A percentile compares a stretch with the other conserved stretches of the same genome.
These are phyloP conservation scores for Pinus albicaulis DNA, from an alignment of 75 land plant species.

Conservation along the genomic window DNA sequence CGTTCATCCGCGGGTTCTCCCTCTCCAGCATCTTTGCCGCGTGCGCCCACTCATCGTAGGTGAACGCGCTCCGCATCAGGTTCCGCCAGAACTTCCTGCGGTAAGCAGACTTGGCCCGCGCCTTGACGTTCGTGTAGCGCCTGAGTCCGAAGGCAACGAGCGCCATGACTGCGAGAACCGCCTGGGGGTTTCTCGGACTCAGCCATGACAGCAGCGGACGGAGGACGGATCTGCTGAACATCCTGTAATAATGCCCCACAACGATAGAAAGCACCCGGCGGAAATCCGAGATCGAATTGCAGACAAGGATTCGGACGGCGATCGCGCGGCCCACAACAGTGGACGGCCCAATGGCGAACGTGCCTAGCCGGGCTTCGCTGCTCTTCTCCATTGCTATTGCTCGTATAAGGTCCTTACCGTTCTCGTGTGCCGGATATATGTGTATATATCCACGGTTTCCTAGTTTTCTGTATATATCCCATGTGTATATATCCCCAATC, in stretches of 20 bases:
- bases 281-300: slow-evolving; percentile 45
- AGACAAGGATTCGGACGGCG: slow-evolving; percentile 74
- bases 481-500: no score
- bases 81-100: slow-evolving; percentile 91
- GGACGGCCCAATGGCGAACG: slow-evolving; percentile 80
- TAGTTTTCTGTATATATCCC: no score
- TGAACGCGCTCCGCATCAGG: slow-evolving; percentile 83
- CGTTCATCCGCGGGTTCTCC: slow-evolving; percentile 56
- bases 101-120: slow-evolving; percentile 76
- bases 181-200: slow-evolving; percentile 79
- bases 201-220: slow-evolving; percentile 51
- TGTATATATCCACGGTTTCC: no score
- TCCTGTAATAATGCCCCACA: slow-evolving; percentile 1
- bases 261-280: slow-evolving; percentile 1
- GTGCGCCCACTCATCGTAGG: slow-evolving; percentile 98
- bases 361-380: slow-evolving; percentile 64
- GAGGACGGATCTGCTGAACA: slow-evolving; percentile 15
- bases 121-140: slow-evolving; percentile 58
- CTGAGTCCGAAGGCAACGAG: slow-evolving; percentile 54
- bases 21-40: slow-evolving; percentile 94
- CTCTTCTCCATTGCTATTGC: slow-evolving; percentile 41
- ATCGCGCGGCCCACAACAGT: slow-evolving; percentile 71
- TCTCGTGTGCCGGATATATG: no score
- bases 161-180: slow-evolving; percentile 59
- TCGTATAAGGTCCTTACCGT: no score